Evolutionary conservation across 2,329 filamentous ascomycete species (phyloP).

Genomic region (Cladophialophora carrionii): DNA sequence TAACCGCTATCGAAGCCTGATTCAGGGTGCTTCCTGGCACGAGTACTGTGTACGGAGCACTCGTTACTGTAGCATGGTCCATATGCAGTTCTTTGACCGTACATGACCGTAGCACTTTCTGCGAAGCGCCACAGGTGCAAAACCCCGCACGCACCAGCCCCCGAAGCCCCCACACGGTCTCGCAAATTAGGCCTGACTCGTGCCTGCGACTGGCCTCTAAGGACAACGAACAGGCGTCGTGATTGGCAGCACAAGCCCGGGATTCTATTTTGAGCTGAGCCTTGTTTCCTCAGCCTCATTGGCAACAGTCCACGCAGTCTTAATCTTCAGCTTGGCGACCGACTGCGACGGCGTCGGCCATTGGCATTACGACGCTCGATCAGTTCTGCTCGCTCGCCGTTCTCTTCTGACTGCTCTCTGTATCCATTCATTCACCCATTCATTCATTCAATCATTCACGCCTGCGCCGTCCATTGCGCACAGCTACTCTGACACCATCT

Average conservation of each 20-base stretch:
- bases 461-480: neutral
- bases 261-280: conserved; percentile 7
- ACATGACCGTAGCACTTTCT: no score
- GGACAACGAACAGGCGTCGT: neutral
- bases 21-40: neutral
- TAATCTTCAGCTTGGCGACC: neutral
- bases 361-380: neutral
- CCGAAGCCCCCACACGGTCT: neutral
- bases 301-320: neutral
- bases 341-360: neutral
- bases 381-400: neutral
- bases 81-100: no score
- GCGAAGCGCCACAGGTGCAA: neutral
- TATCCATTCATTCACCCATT: no score
- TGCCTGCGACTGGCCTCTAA: neutral
- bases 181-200: neutral
- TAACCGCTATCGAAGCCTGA: neutral
- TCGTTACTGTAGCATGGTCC: no score
- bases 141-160: neutral
- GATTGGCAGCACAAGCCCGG: neutral
- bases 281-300: conserved; percentile 3
- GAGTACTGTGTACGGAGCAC: neutral
- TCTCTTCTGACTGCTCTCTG: neutral
- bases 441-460: no score
- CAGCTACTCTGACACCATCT: neutral